These are phyloP conservation scores for Chaetomiaceae sp. DNA, from an alignment of 2,329 filamentous ascomycete species.

Conservation along the genomic window DNA sequence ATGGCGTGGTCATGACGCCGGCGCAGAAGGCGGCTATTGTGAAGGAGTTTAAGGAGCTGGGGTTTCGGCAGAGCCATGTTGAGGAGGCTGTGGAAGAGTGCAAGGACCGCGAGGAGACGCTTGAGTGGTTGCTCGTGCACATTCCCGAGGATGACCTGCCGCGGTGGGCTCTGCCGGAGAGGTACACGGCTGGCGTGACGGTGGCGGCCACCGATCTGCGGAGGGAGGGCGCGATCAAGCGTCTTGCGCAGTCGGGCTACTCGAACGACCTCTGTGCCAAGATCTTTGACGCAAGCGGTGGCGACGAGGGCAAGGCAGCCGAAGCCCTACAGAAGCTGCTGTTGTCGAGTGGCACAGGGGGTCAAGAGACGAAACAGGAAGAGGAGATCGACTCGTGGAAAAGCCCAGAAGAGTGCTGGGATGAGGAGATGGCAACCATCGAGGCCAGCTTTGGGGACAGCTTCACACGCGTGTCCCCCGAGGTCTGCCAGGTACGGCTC, in stretches of 20 bases:
- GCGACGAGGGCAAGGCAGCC: conserved; percentile 73
- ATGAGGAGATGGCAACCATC: conserved; percentile 77
- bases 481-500: conserved; percentile 67
- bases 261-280: conserved; percentile 77
- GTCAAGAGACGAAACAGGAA: conserved; percentile 17
- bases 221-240: conserved; percentile 75
- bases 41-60: conserved; percentile 71
- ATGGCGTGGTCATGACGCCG: conserved; percentile 62
- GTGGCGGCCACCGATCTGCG: conserved; percentile 78
- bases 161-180: conserved; percentile 83
- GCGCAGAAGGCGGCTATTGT: conserved; percentile 56
- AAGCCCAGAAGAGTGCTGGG: conserved; percentile 65
- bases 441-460: conserved; percentile 80
- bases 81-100: conserved; percentile 84
- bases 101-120: conserved; percentile 84
- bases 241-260: conserved; percentile 79
- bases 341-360: conserved; percentile 42
- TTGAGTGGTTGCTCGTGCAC: conserved; percentile 95
- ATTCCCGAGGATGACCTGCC: conserved; percentile 97
- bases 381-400: conserved; percentile 33
- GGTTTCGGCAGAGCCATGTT: conserved; percentile 84
- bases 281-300: conserved; percentile 63
- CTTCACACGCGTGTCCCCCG: conserved; percentile 56
- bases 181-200: conserved; percentile 84
- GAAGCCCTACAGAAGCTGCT: conserved; percentile 73